Percentiles rank a stretch among this genome's conserved stretches.
phyloP scores from a whole-genome alignment of 306 rosid genomes.

The Begonia loranthoides region DNA sequence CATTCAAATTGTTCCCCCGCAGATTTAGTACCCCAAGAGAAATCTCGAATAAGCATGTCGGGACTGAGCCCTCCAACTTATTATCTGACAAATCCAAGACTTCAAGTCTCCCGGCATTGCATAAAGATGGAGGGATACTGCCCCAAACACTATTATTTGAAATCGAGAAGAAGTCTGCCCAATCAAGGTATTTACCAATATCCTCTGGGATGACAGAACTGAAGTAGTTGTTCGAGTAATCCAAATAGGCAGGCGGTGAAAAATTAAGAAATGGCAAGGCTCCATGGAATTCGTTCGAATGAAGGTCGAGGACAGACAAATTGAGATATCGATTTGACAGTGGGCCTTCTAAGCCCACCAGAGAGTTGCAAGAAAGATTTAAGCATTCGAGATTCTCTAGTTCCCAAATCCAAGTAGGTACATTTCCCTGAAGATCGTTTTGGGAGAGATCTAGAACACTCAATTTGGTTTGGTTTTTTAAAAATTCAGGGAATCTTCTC shows the following conservation, averaged over 20 bases:
- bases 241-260: background rate
- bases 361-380: slow-evolving; percentile 9
- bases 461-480: slow-evolving; percentile 17
- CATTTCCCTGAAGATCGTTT: slow-evolving; percentile 21
- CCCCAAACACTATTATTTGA: slow-evolving; percentile 6
- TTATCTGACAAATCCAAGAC: slow-evolving; percentile 26
- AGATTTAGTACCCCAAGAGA: slow-evolving; percentile 18
- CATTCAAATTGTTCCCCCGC: slow-evolving; percentile 2
- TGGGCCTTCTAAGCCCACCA: background rate
- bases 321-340: background rate
- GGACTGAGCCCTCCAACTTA: slow-evolving; percentile 11
- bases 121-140: slow-evolving; percentile 8
- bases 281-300: slow-evolving; percentile 24
- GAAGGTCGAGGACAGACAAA: slow-evolving; percentile 17
- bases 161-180: background rate
- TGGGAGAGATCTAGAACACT: slow-evolving; percentile 20
- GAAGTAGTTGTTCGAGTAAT: slow-evolving; percentile 26
- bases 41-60: slow-evolving; percentile 6
- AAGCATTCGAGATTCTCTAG: rapidly evolving
- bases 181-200: background rate
- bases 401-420: slow-evolving; percentile 45
- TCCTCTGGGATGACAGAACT: slow-evolving; percentile 9
- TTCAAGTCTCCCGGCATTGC: slow-evolving; percentile 11
- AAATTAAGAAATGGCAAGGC: slow-evolving; percentile 8
- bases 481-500: slow-evolving; percentile 14